These are phyloP conservation scores for Colletotrichum navitas DNA, from an alignment of 2,329 filamentous ascomycete genomes.

Conservation along the genomic window DNA sequence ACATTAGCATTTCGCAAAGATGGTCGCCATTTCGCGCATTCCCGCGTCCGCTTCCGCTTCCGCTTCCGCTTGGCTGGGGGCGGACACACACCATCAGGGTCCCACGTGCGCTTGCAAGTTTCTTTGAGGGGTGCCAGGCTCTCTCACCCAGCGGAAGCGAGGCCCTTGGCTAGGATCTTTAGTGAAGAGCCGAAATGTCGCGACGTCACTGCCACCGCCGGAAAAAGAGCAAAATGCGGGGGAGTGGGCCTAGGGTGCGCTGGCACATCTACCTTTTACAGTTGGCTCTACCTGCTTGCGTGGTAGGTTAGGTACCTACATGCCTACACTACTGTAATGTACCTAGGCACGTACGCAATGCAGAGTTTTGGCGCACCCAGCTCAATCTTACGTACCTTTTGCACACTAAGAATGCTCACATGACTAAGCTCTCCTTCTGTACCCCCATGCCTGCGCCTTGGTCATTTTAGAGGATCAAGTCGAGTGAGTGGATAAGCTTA, in stretches of 20 bases:
- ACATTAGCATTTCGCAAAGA: constrained; percentile 28
- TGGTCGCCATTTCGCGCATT: constrained; percentile 21
- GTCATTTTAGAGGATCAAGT: constrained; percentile 27
- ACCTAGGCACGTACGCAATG: not conserved
- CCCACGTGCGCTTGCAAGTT: constrained; percentile 38
- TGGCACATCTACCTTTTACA: constrained; percentile 34
- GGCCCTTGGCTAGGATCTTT: constrained; percentile 22
- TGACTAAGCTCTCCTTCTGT: not conserved
- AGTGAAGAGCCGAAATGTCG: constrained; percentile 11
- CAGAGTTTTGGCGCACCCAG: constrained; percentile 14
- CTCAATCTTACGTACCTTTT: not conserved
- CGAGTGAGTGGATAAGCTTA: constrained; percentile 38
- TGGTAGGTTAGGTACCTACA: no score
- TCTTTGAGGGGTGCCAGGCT: constrained; percentile 12
- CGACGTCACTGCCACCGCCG: constrained; percentile 34
- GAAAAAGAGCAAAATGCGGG: constrained; percentile 39
- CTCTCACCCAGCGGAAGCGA: not conserved
- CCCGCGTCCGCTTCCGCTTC: constrained; percentile 15
- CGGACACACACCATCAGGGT: constrained; percentile 24
- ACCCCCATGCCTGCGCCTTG: constrained; percentile 5
- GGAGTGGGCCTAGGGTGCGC: constrained; percentile 30
- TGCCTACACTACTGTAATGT: not conserved
- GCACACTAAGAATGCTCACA: not conserved
- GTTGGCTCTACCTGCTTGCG: not conserved
- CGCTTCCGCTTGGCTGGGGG: not conserved